phyloP scores from a whole-genome alignment of 192 early-diverging fungal genomes.

The Radiomyces spectabilis region DNA sequence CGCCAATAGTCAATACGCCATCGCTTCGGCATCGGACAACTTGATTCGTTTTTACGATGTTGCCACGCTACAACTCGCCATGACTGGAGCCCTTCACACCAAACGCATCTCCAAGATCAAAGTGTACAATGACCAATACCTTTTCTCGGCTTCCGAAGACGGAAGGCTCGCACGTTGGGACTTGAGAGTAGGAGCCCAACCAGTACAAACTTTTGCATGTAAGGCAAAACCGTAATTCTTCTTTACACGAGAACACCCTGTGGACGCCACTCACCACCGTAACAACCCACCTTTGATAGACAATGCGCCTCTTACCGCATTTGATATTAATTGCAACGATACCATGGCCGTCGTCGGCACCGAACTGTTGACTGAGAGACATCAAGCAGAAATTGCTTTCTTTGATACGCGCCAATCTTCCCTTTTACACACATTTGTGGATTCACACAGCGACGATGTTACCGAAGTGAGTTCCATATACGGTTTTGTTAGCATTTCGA shows the following conservation, averaged over 20 bases:
- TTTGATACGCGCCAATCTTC: slow-evolving; percentile 29
- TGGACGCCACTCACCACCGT: too few relatives aligned
- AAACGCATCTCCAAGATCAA: slow-evolving; percentile 59
- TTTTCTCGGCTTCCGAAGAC: slow-evolving; percentile 61
- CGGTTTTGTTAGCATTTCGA: too few relatives aligned
- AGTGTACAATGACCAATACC: slow-evolving; percentile 38
- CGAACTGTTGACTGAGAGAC: slow-evolving; percentile 22
- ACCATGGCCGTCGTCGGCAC: slow-evolving; percentile 47
- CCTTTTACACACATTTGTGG: slow-evolving; percentile 36
- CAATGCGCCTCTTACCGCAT: slow-evolving; percentile 34
- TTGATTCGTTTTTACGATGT: slow-evolving; percentile 61
- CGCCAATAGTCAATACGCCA: slow-evolving; percentile 29
- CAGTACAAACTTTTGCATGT: slow-evolving; percentile 53
- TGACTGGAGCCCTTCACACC: slow-evolving; percentile 45
- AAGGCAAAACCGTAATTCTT: slow-evolving; percentile 26
- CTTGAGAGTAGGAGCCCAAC: slow-evolving; percentile 41
- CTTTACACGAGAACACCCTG: not conserved
- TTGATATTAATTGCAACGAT: slow-evolving; percentile 46
- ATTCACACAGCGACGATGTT: slow-evolving; percentile 73
- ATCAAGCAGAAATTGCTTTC: slow-evolving; percentile 44
- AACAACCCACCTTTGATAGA: too few relatives aligned
- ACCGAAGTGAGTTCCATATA: slow-evolving; percentile 50
- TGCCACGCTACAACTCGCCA: slow-evolving; percentile 32
- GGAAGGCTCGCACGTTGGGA: slow-evolving; percentile 61
- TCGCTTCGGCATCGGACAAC: slow-evolving; percentile 55